Evolutionary conservation across 1,139 yeast species (phyloP).

Genomic region (Nematodospora anomalae): DNA sequence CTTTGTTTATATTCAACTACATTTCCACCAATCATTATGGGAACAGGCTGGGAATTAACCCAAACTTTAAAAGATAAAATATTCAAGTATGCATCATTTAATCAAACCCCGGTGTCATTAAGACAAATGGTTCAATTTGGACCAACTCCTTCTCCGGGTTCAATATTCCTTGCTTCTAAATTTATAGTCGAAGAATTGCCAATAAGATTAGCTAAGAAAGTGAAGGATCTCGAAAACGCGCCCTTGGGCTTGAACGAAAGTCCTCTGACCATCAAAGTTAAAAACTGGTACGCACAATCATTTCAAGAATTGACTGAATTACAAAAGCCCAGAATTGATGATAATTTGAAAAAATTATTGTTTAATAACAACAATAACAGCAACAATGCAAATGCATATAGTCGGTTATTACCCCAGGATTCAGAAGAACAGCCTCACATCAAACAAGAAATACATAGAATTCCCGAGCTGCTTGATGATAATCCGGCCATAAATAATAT

Average conservation of each 20-base stretch:
- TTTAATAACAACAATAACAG: slow-evolving; percentile 18
- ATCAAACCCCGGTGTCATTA: slow-evolving; percentile 82
- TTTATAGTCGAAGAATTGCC: slow-evolving; percentile 88
- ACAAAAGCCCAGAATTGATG: slow-evolving; percentile 49
- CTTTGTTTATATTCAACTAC: too few species aligned
- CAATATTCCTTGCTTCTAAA: slow-evolving; percentile 79
- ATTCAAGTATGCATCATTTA: slow-evolving; percentile 63
- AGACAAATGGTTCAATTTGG: slow-evolving; percentile 96
- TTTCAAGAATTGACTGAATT: slow-evolving; percentile 74
- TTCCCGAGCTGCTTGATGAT: slow-evolving; percentile 21
- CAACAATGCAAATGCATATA: background rate
- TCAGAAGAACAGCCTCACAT: slow-evolving; percentile 9
- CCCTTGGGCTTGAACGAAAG: slow-evolving; percentile 73
- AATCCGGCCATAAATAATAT: slow-evolving; percentile 46
- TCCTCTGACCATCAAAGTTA: slow-evolving; percentile 75
- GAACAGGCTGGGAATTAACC: slow-evolving; percentile 50
- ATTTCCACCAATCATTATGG: too few species aligned
- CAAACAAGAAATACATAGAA: slow-evolving; percentile 13
- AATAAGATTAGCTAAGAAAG: slow-evolving; percentile 81
- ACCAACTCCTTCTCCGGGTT: slow-evolving; percentile 72
- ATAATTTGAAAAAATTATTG: slow-evolving; percentile 38
- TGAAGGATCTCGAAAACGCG: slow-evolving; percentile 76
- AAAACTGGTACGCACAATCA: slow-evolving; percentile 90
- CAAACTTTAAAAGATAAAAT: slow-evolving; percentile 39
- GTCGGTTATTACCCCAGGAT: background rate